Evolutionary conservation across 306 rosid species (phyloP), one percentile per base, ranked within the genome.

Genomic region (Vigna nakashimae): DNA sequence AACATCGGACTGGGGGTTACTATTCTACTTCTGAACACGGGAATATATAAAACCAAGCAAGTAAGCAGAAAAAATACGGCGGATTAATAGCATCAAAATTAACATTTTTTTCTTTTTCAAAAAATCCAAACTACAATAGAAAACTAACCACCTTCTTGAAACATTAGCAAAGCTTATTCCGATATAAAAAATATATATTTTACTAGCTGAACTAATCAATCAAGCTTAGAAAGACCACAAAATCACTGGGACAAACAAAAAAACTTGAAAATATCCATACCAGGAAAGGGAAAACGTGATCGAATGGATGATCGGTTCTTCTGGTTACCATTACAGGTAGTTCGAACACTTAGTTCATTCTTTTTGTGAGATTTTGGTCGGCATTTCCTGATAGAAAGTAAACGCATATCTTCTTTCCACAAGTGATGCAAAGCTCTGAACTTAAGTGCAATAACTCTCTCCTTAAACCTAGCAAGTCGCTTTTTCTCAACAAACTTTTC

Each of bases 361-460:
- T 87, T 96, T 82, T 88, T 96, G 65, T 86, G 94, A 74, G 93
- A 86, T 84, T 87, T 93, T 11, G 92, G 82, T 14, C 98, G 92
- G 53, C 80, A 84, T 82, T 91, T 92, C 80, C 78, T 86, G 15
- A 86, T 32, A 36, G 96, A 91, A 79, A 81, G 88, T 73, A 84
- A 64, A 16, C 84, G 88, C 91, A 86, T 51, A 71, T 91, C 90
- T 84, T 96, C 99, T 84, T 87, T 93, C 99, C 99, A 96, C 78
- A 83, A 60, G 65, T 86, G 96, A 68, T 83, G 92, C 83, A 87
- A 86, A 24, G 96, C 92, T 88, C 85, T 93, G 85, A 86, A 96
- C 85, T 90, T 93, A 6, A 96, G 83, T 60, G 96, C 79, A 58
- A 89, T 14, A 53, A 88, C 96, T 81, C 89, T 88, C 88, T 93